Evolutionary conservation across 2,329 filamentous ascomycete species (phyloP).

Genomic region (Aspergillus piperis): DNA sequence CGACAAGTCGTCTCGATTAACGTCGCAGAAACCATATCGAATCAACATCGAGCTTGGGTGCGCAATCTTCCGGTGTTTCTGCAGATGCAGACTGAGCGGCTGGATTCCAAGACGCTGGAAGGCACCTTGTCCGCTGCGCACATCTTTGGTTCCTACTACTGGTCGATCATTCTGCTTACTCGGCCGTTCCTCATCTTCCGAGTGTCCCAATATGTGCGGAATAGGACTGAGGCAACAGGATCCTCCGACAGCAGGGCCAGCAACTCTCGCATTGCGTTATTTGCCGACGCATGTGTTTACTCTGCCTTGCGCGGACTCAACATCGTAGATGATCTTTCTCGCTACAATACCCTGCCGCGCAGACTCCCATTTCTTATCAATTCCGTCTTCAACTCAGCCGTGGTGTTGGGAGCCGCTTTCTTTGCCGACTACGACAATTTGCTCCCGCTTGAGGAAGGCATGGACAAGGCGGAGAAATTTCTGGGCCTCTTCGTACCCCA

Average conservation of each 20-base stretch:
- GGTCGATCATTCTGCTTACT: conserved; percentile 56
- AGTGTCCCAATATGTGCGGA: conserved; percentile 44
- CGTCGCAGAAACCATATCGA: conserved; percentile 45
- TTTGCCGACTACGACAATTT: conserved; percentile 49
- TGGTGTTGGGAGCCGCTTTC: conserved; percentile 49
- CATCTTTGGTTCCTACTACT: conserved; percentile 55
- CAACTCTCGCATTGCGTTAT: conserved; percentile 36
- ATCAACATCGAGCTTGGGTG: conserved; percentile 47
- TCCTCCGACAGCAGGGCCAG: conserved; percentile 24
- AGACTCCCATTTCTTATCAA: conserved; percentile 51
- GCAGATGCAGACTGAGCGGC: conserved; percentile 48
- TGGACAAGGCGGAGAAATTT: conserved; percentile 39
- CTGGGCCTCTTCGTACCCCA: conserved; percentile 36
- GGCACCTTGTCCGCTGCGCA: conserved; percentile 51
- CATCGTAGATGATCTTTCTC: conserved; percentile 40
- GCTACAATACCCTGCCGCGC: conserved; percentile 40
- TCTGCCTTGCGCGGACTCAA: conserved; percentile 44
- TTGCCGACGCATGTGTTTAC: conserved; percentile 48
- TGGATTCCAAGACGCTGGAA: conserved; percentile 42
- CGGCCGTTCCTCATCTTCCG: conserved; percentile 57
- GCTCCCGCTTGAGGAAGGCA: conserved; percentile 36
- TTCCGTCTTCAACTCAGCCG: conserved; percentile 48
- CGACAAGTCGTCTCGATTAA: conserved; percentile 46
- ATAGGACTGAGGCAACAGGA: conserved; percentile 25
- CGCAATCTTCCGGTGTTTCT: conserved; percentile 46